Percentiles rank a stretch among this genome's conserved stretches.
These are phyloP conservation scores for Glebionis coronaria DNA, from an alignment of 129 eudicot species.

Conservation along the genomic window DNA sequence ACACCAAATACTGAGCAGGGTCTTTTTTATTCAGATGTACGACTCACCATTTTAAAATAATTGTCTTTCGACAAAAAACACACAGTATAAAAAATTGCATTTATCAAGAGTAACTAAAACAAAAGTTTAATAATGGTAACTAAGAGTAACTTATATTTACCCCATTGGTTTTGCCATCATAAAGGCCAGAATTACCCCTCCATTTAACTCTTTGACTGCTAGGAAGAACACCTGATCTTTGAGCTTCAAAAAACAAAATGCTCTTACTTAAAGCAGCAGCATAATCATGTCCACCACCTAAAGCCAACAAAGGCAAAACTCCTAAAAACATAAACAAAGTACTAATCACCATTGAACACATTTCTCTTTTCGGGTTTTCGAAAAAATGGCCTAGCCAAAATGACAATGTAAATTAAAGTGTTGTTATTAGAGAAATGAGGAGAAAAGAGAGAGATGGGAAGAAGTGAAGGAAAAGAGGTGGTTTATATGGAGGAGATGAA, in stretches of 20 bases:
- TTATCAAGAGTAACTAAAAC: too few species aligned
- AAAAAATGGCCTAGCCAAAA: neutral
- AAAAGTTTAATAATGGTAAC: too few species aligned
- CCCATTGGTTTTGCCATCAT: conserved; percentile 54
- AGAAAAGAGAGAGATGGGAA: conserved; percentile 19
- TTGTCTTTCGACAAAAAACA: too few species aligned
- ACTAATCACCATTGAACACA: conserved; percentile 12
- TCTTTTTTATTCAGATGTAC: too few species aligned
- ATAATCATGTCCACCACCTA: conserved; percentile 43
- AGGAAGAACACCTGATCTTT: conserved; percentile 76
- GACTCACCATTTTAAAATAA: too few species aligned
- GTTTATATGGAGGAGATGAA: conserved; percentile 38
- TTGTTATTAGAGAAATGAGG: conserved; percentile 5
- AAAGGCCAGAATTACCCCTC: conserved; percentile 72
- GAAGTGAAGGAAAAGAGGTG: conserved; percentile 29
- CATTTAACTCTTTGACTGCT: conserved; percentile 49
- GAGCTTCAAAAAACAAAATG: conserved; percentile 76
- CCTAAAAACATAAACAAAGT: conserved; percentile 30
- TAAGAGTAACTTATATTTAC: neutral
- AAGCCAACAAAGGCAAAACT: conserved; percentile 23
- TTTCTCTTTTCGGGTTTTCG: neutral
- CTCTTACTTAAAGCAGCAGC: conserved; percentile 54
- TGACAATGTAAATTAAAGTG: conserved; percentile 16
- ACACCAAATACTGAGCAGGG: too few species aligned
- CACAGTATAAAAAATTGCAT: too few species aligned